Evolutionary conservation across 345 rosid species (phyloP), one percentile per base, ranked within the genome.

Genomic region (Mangifera indica): DNA sequence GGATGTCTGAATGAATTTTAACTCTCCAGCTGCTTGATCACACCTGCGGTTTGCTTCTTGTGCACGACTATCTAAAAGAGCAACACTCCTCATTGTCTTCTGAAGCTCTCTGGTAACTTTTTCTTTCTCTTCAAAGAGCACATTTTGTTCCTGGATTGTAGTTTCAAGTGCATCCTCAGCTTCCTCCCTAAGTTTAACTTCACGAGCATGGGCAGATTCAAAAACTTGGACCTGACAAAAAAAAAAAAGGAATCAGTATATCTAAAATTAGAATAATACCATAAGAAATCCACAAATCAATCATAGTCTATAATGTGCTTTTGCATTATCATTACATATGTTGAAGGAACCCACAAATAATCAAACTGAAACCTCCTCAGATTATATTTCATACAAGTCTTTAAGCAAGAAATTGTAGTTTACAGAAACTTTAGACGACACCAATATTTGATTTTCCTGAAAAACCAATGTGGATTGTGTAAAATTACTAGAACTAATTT

Each of bases 1-100:
- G 67, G 91, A 87, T 74, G 76, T 79, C 73, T 79, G 84, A 69
- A 87, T 57, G 32, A 74, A 70, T 61, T 67, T 85, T 54, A 87
- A 76, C 71, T 90, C 89, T 78, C 77, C 81, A 46, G 79, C 61
- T 67, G 81, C 87, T 84, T 89, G 89, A 61, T 80, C 83, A 69
- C 46, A 51, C 76, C 81, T 78, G 58, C 58, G 81, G 51, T 76
- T 85, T 77, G 86, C 85, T 77, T 88, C 84, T 66, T 79, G 82
- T 56, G 78, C 81, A 58, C 79, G 86, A 34, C 75, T 83, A 75
- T 90, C 88, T 59, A 88, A 80, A 61, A 90, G 74, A 67, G 90
- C 84, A 66, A 88, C 79, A 56, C 72, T 81, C 78, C 83, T 81
- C 84, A 82, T 81, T 64, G 90, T 84, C 80, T 70, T 83, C 66